These are phyloP conservation scores for Neoascochyta sp. DNA, from an alignment of 2,329 filamentous ascomycete genomes.

Conservation along the genomic window DNA sequence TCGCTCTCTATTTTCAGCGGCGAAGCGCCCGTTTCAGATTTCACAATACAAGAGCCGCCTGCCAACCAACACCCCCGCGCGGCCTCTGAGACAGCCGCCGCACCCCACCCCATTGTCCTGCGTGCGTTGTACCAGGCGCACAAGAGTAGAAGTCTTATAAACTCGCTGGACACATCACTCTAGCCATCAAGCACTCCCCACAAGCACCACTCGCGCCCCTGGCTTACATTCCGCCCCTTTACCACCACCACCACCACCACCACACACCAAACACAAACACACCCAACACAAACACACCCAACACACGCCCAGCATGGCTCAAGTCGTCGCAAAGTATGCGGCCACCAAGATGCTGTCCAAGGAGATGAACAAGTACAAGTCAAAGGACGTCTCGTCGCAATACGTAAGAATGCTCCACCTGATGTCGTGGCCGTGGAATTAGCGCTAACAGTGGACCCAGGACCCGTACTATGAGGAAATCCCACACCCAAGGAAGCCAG, in stretches of 20 bases:
- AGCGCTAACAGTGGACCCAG: constrained; percentile 52
- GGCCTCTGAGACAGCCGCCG: constrained; percentile 25
- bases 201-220: constrained; percentile 6
- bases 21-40: constrained; percentile 41
- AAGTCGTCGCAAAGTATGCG: constrained; percentile 47
- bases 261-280: constrained; percentile 1
- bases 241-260: neutral
- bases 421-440: constrained; percentile 1
- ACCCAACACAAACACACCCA: constrained; percentile 2
- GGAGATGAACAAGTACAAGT: constrained; percentile 48
- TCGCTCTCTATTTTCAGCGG: constrained; percentile 36
- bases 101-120: constrained; percentile 12
- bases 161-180: too few species aligned
- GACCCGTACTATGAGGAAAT: constrained; percentile 89
- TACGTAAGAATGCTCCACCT: constrained; percentile 36
- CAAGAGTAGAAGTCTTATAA: too few species aligned
- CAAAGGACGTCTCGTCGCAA: constrained; percentile 41
- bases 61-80: constrained; percentile 29
- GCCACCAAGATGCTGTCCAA: constrained; percentile 48
- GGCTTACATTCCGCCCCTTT: too few species aligned
- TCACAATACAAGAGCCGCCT: constrained; percentile 18
- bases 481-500: constrained; percentile 66
- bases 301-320: constrained; percentile 41
- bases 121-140: too few species aligned
- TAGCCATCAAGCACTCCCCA: too few species aligned